Base-by-base conservation (phyloP, 2,329 filamentous ascomycete species). In the Graphiopsis chlorocephala region DNA sequence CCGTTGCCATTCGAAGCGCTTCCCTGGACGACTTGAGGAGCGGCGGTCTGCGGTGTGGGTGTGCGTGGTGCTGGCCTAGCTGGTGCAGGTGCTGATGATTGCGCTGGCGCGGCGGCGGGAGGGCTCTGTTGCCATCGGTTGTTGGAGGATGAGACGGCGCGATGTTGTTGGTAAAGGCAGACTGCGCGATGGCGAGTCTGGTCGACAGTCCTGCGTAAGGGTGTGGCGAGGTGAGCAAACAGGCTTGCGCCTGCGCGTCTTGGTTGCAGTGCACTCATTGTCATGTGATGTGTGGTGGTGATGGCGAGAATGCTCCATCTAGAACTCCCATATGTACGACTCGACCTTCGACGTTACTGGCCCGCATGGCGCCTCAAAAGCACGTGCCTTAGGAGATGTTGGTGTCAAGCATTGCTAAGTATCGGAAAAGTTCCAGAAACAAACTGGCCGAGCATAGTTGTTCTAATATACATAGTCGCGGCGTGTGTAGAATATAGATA, bases 71-170 rank as follows among this genome's bases (percentile, higher is more conserved):
- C 55, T 15, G 33, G 23, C 4, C 35, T 56, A 11, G 42, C 35
- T 23, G 29, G 38, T 26, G 52, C 12, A 2, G 62, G 63, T 20
- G 57, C 10, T 59, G 65, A 35, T 38, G 57, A 20, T 55, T 26
- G 57, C 17, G 50, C 31, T 28, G 42, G 28, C 5, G 20, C 53
- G 6, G 64, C 23, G 26, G 53, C 35, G 48, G 60, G 25, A 45
- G 52, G 48, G n/a, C 29, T 26, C 60, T 66, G 67, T 50, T 72
- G 68, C 63, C 65, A 64, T 66, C 66, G 69, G 48, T 31, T 67
- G 42, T 69, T 68, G 56, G 69, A 66, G 35, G 66, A 69, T 14
- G 73, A 71, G 53, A 74, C 63, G 57, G 68, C 66, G 61, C 68
- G 69, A 5, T 42, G 45, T 53, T 62, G 60, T 17, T 62, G 60